Evolutionary conservation across 176 grass and related monocot genomes (phyloP).

Genomic region (barley (Hordeum vulgare)): MorexV3_pseudomolecules_assembly NC_058523.1:110914095-110914594

Average conservation of each 20-base stretch:
- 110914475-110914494: slow-evolving; percentile 68
- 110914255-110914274: slow-evolving; percentile 43
- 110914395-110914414: slow-evolving; percentile 83
- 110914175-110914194: slow-evolving; percentile 35
- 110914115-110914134: slow-evolving; percentile 20
- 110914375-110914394: slow-evolving; percentile 38
- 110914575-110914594: background rate
- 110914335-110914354: slow-evolving; percentile 82
- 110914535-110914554: slow-evolving; percentile 15
- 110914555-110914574: background rate
- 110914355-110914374: slow-evolving; percentile 48
- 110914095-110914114: slow-evolving; percentile 19
- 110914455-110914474: slow-evolving; percentile 28
- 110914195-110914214: slow-evolving; percentile 35
- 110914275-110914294: slow-evolving; percentile 41
- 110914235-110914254: slow-evolving; percentile 39
- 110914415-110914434: slow-evolving; percentile 55
- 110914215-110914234: slow-evolving; percentile 33
- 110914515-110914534: slow-evolving; percentile 17
- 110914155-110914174: slow-evolving; percentile 30
- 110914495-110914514: slow-evolving; percentile 15
- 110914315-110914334: slow-evolving; percentile 88
- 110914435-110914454: slow-evolving; percentile 41
- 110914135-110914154: slow-evolving; percentile 29
- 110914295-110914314: slow-evolving; percentile 64